Evolutionary conservation across 352 stramenopile genomes (phyloP).

Genomic region (Phytophthora quininea): DNA sequence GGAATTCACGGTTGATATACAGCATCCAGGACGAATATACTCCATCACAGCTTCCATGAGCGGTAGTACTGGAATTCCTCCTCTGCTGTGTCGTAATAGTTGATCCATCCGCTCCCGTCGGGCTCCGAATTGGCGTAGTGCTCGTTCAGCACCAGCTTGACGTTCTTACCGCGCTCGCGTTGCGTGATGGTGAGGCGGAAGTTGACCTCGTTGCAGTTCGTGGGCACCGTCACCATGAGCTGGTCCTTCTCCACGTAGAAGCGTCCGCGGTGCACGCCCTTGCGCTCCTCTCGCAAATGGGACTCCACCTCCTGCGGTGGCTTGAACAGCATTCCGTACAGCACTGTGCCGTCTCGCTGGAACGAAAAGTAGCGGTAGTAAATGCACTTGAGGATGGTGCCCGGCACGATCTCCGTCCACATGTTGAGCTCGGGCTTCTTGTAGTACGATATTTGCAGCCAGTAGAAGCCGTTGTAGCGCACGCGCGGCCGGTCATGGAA

Average conservation of each 20-base stretch:
- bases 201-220: constrained; percentile 71
- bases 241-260: constrained; percentile 72
- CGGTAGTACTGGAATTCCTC: constrained; percentile 84
- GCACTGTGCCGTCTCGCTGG: constrained; percentile 68
- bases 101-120: constrained; percentile 64
- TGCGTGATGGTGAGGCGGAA: constrained; percentile 67
- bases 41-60: constrained; percentile 60
- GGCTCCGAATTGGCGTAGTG: constrained; percentile 78
- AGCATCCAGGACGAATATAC: constrained; percentile 3
- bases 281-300: constrained; percentile 40
- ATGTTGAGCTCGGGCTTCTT: constrained; percentile 88
- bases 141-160: constrained; percentile 65
- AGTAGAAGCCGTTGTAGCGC: constrained; percentile 85
- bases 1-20: neutral
- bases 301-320: constrained; percentile 57
- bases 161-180: constrained; percentile 55
- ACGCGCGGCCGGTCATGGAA: constrained; percentile 70
- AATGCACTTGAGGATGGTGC: constrained; percentile 79
- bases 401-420: constrained; percentile 73
- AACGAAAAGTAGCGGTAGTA: constrained; percentile 89
- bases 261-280: constrained; percentile 57
- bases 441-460: constrained; percentile 80
- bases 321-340: constrained; percentile 84
- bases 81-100: constrained; percentile 71
- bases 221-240: constrained; percentile 72